These are phyloP conservation scores for Eucalyptus coolabah DNA, from an alignment of 345 rosid species.

Conservation along the genomic window DNA sequence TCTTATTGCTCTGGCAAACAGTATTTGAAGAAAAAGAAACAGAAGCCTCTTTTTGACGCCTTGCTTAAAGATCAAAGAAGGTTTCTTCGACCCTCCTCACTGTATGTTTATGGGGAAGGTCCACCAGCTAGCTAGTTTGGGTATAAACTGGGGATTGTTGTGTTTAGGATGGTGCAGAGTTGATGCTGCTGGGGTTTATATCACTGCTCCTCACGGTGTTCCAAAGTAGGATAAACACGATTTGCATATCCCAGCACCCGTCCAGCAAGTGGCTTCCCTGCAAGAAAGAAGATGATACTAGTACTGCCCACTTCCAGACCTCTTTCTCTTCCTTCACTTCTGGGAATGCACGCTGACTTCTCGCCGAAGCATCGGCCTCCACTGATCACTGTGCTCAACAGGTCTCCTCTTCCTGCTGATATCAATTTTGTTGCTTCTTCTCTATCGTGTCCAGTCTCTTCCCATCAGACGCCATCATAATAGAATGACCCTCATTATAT, in stretches of 20 bases:
- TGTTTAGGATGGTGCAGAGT: constrained; percentile 27
- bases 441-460: background rate
- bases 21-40: constrained; percentile 35
- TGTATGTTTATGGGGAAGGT: background rate
- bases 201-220: constrained; percentile 54
- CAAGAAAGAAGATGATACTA: constrained; percentile 19
- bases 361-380: constrained; percentile 16
- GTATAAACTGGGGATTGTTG: background rate
- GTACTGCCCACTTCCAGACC: constrained; percentile 26
- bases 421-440: background rate
- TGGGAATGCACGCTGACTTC: constrained; percentile 37
- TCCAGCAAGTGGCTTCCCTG: background rate
- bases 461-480: background rate
- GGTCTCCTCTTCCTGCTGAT: constrained; percentile 3
- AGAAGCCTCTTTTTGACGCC: constrained; percentile 64
- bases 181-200: constrained; percentile 82
- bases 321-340: background rate
- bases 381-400: constrained; percentile 11
- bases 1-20: background rate
- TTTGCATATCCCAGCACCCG: constrained; percentile 36
- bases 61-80: constrained; percentile 72
- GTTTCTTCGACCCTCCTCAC: constrained; percentile 1
- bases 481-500: background rate
- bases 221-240: constrained; percentile 24
- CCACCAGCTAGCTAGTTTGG: background rate